Conservation (phyloP, 148 eudicot genomes). For the Salicornia ramosissima region DNA sequence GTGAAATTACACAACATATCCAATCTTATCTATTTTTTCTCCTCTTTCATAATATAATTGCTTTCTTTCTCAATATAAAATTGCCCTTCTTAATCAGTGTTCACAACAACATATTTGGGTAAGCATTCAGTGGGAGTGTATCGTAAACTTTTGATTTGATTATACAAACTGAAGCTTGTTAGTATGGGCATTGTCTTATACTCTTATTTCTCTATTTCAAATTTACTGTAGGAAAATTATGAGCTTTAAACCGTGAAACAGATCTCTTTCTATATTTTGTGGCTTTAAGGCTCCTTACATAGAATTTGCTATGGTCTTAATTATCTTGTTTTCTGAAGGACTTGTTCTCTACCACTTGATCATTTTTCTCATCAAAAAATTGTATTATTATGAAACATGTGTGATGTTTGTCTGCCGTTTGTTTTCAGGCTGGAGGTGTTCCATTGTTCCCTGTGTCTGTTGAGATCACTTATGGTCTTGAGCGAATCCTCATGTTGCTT, state of each 20-base stretch:
- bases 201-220: too few species aligned
- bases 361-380: neutral
- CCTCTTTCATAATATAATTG: neutral
- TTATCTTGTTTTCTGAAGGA: neutral
- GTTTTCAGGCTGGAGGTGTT: constrained; percentile 80
- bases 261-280: too few species aligned
- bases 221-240: too few species aligned
- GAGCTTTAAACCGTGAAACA: too few species aligned
- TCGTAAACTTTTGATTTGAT: neutral
- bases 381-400: neutral
- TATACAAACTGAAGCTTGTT: neutral
- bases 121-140: too few species aligned
- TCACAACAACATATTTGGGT: too few species aligned
- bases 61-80: neutral
- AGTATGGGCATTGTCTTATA: neutral
- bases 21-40: neutral
- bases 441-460: constrained; percentile 88
- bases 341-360: neutral
- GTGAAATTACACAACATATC: neutral
- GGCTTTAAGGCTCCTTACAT: neutral
- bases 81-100: neutral
- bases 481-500: constrained; percentile 93
- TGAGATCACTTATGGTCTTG: constrained; percentile 99
- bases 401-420: neutral
- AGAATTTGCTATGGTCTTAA: neutral